These are phyloP conservation scores for Termitomyces sp. DNA, from an alignment of 768 basidiomycete species.

Conservation along the genomic window DNA sequence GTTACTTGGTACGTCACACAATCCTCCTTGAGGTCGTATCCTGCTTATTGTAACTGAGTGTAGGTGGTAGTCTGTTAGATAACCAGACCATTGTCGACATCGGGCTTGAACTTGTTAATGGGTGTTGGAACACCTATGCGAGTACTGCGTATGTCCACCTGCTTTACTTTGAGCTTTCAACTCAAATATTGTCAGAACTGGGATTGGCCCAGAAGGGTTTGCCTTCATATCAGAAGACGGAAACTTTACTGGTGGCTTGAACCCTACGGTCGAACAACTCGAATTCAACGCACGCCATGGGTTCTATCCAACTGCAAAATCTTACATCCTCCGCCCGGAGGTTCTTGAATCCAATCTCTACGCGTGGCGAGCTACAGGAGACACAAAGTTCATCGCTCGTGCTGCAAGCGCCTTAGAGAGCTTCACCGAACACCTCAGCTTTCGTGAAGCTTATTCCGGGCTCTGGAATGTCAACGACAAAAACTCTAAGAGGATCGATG, in stretches of 20 bases:
- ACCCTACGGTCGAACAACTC: constrained; percentile 34
- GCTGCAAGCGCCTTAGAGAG: constrained; percentile 56
- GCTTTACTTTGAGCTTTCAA: not conserved
- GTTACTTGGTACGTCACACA: constrained; percentile 47
- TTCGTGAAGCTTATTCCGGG: constrained; percentile 44
- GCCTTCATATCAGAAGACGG: constrained; percentile 60
- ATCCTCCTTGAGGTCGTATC: constrained; percentile 50
- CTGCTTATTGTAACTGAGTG: constrained; percentile 20
- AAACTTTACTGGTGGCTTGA: constrained; percentile 46
- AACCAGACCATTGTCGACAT: constrained; percentile 67
- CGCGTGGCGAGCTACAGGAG: constrained; percentile 70
- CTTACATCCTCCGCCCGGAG: constrained; percentile 71
- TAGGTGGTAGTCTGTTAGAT: constrained; percentile 64
- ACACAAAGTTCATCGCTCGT: constrained; percentile 63
- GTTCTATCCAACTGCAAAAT: constrained; percentile 52
- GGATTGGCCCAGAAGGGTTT: constrained; percentile 73
- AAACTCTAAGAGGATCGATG: constrained; percentile 43
- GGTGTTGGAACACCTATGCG: constrained; percentile 79
- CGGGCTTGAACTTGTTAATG: constrained; percentile 62
- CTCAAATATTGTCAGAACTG: constrained; percentile 43
- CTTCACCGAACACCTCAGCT: constrained; percentile 50
- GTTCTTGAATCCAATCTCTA: constrained; percentile 82
- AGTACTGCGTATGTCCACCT: constrained; percentile 52
- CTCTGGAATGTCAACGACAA: constrained; percentile 53
- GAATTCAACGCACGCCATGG: constrained; percentile 59